A percentile compares a stretch with the other conserved stretches of the same genome.
These are phyloP conservation scores for Rhipidocladum racemiflorum DNA, from an alignment of 176 grass and related monocot genomes.

Conservation along the genomic window DNA sequence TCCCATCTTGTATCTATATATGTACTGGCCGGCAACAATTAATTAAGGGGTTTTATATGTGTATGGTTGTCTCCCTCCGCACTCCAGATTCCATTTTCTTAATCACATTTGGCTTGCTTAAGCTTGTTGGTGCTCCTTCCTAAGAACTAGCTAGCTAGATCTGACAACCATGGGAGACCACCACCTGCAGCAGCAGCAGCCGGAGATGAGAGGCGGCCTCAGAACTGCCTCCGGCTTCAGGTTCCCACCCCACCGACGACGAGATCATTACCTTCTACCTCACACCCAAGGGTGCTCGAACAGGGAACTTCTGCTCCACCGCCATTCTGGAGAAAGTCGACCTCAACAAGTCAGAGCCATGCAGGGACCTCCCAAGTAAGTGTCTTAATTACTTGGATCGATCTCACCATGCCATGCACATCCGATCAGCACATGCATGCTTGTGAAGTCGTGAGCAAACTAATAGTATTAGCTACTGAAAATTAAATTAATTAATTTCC, in stretches of 20 bases:
- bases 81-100: neutral
- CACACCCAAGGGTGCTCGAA: constrained; percentile 43
- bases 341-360: constrained; percentile 67
- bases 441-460: neutral
- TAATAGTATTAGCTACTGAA: no score
- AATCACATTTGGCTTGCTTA: neutral
- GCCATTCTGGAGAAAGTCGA: constrained; percentile 51
- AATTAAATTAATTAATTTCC: neutral
- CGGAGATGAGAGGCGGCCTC: neutral
- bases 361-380: constrained; percentile 67
- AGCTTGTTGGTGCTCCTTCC: no score
- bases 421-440: no score
- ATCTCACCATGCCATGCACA: neutral
- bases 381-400: no score
- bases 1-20: neutral
- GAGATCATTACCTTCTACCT: constrained; percentile 75
- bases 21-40: neutral
- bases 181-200: neutral
- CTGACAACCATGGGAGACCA: constrained; percentile 35
- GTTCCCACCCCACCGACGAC: constrained; percentile 53
- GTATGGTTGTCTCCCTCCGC: neutral
- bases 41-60: neutral
- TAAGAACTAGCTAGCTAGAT: neutral
- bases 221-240: constrained; percentile 58
- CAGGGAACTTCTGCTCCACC: constrained; percentile 14